Conservation (phyloP, 192 early-diverging fungal genomes). For the Backusella circina region DNA sequence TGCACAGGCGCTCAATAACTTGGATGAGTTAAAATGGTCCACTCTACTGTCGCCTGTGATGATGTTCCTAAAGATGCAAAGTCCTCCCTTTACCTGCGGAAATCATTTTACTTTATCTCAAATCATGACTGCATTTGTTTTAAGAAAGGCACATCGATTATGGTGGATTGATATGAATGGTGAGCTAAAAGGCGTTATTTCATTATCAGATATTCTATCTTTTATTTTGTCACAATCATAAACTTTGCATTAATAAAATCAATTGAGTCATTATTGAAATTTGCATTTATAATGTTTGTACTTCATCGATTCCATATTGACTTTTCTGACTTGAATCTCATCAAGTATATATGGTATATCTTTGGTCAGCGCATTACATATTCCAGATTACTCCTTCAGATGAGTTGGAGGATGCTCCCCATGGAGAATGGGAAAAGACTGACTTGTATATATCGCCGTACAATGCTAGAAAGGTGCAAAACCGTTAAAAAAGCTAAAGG, state of each 20-base stretch:
- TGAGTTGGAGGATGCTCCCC: neutral
- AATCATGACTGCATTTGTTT: conserved; percentile 49
- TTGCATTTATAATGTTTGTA: too few relatives aligned
- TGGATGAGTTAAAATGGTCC: conserved; percentile 51
- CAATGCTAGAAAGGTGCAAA: too few relatives aligned
- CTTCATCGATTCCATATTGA: too few relatives aligned
- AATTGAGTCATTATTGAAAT: too few relatives aligned
- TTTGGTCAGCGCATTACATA: neutral
- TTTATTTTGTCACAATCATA: conserved; percentile 37
- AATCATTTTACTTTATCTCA: conserved; percentile 45
- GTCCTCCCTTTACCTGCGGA: conserved; percentile 47
- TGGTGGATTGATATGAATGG: conserved; percentile 63
- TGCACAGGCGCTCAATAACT: conserved; percentile 64
- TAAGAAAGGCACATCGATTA: conserved; percentile 50
- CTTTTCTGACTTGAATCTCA: conserved; percentile 1
- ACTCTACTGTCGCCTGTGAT: conserved; percentile 58
- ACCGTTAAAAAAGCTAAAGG: too few relatives aligned
- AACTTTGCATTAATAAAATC: neutral
- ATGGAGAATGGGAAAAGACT: neutral
- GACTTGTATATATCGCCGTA: neutral
- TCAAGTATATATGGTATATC: neutral
- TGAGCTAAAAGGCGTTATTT: conserved; percentile 61
- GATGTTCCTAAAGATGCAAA: conserved; percentile 51
- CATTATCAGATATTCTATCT: conserved; percentile 60
- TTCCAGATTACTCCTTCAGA: neutral